These are phyloP conservation scores for Boletus coccyginus DNA, from an alignment of 768 basidiomycete species.

Conservation along the genomic window DNA sequence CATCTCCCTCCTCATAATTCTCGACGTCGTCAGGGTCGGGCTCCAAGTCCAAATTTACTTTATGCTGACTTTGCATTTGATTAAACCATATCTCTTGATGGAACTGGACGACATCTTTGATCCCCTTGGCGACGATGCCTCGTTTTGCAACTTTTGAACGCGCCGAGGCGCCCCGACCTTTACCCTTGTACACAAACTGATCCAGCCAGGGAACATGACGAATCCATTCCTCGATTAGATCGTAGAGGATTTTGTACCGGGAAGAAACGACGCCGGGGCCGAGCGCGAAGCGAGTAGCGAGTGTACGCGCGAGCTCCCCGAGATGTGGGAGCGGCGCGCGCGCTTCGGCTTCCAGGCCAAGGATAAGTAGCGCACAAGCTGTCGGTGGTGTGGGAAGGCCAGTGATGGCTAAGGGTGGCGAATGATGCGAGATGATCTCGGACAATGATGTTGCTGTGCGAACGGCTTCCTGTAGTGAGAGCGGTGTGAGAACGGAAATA, in stretches of 20 bases:
- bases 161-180: constrained; percentile 35
- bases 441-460: constrained; percentile 45
- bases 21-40: constrained; percentile 29
- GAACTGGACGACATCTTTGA: constrained; percentile 68
- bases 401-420: constrained; percentile 39
- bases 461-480: constrained; percentile 39
- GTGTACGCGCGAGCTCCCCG: constrained; percentile 52
- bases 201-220: constrained; percentile 73
- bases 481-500: constrained; percentile 35
- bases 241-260: constrained; percentile 66
- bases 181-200: constrained; percentile 43
- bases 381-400: constrained; percentile 43
- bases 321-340: constrained; percentile 51
- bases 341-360: constrained; percentile 67
- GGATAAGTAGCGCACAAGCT: constrained; percentile 67
- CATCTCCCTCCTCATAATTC: constrained; percentile 28
- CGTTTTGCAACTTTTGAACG: constrained; percentile 63
- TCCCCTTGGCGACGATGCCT: constrained; percentile 60
- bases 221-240: constrained; percentile 57
- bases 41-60: constrained; percentile 40
- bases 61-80: constrained; percentile 34
- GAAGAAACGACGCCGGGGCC: constrained; percentile 58
- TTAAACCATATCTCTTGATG: constrained; percentile 59
- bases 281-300: constrained; percentile 51
- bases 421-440: constrained; percentile 40